A percentile compares a stretch with the other conserved stretches of the same genome.
phyloP scores from a whole-genome alignment of 768 basidiomycete species.

The Leccinum boreale region DNA sequence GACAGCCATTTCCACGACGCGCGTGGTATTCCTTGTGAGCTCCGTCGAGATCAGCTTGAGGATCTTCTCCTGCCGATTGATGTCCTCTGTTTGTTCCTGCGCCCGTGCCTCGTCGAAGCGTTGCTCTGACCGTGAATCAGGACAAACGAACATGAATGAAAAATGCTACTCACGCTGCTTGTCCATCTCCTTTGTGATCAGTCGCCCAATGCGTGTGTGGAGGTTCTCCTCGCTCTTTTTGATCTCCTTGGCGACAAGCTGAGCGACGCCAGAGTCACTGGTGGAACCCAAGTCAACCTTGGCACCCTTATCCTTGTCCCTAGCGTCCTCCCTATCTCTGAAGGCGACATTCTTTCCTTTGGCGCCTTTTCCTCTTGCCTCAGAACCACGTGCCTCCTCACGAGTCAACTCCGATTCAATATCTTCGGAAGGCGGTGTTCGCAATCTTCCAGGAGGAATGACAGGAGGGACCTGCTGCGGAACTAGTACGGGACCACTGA shows the following conservation, averaged over 20 bases:
- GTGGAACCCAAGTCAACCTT: constrained; percentile 30
- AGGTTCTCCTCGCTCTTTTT: constrained; percentile 79
- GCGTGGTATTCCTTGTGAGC: constrained; percentile 82
- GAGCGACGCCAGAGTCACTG: constrained; percentile 54
- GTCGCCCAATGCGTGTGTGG: constrained; percentile 69
- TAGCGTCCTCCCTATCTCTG: constrained; percentile 55
- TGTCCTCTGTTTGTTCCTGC: constrained; percentile 77
- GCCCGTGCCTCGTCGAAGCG: constrained; percentile 79
- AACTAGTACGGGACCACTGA: constrained; percentile 18
- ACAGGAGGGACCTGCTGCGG: constrained; percentile 15
- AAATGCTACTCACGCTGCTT: constrained; percentile 67
- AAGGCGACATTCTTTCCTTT: constrained; percentile 60
- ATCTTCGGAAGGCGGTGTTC: constrained; percentile 76
- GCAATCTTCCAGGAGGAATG: constrained; percentile 43
- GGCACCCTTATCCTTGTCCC: constrained; percentile 33
- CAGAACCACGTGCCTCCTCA: constrained; percentile 53
- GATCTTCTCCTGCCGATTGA: constrained; percentile 83
- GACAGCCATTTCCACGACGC: constrained; percentile 86
- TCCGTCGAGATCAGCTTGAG: constrained; percentile 85
- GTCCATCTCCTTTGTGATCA: constrained; percentile 85
- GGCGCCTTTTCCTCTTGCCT: constrained; percentile 48
- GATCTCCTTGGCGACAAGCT: constrained; percentile 71
- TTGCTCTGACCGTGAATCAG: constrained; percentile 53
- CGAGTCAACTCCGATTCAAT: constrained; percentile 60
- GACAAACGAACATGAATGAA: background rate